These are phyloP conservation scores for Flaveria floridana DNA, from an alignment of 140 eudicot species.

Conservation along the genomic window DNA sequence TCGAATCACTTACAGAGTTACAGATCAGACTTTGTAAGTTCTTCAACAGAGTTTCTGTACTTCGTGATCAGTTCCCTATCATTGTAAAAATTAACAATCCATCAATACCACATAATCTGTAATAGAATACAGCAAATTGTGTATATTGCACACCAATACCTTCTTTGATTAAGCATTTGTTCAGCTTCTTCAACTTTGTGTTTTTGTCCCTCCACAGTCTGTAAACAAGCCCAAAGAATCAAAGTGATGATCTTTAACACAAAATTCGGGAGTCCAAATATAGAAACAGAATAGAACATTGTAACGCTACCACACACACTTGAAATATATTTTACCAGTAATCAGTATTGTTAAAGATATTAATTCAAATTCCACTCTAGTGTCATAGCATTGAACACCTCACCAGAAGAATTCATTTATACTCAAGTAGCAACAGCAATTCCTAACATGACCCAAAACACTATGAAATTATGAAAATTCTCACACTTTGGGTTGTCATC, in stretches of 20 bases:
- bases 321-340: neutral
- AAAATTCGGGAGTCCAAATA: neutral
- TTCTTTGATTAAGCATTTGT: constrained; percentile 69
- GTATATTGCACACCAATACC: constrained; percentile 39
- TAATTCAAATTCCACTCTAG: neutral
- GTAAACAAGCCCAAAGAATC: constrained; percentile 22
- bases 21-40: constrained; percentile 58
- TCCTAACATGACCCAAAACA: neutral
- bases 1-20: constrained; percentile 38
- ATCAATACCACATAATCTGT: constrained; percentile 17
- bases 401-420: neutral
- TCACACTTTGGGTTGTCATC: neutral
- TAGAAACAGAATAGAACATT: neutral
- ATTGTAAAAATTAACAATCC: constrained; percentile 21
- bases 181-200: constrained; percentile 77
- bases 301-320: neutral
- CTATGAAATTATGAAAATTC: neutral
- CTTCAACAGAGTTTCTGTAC: constrained; percentile 72
- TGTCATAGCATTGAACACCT: constrained; percentile 8
- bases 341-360: neutral
- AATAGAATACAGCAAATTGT: neutral
- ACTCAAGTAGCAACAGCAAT: neutral
- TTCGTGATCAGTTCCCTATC: constrained; percentile 70
- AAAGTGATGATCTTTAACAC: neutral
- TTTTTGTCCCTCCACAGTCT: constrained; percentile 94